Evolutionary conservation across 257 asterid species (phyloP).

Genomic region (Solanum dulcamara): DNA sequence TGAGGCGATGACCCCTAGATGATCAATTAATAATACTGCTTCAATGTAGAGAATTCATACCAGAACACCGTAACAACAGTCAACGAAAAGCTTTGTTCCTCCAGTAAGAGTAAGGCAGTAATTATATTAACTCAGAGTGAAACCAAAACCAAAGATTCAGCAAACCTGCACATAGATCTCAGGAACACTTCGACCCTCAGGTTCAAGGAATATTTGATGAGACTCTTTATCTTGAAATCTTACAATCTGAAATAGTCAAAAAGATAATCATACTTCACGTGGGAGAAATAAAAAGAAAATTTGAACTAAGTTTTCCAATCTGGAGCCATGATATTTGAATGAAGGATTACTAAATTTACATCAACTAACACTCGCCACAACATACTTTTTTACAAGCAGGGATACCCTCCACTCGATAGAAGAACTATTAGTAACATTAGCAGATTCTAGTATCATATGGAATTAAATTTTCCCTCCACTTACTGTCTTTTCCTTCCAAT

Average conservation of each 20-base stretch:
- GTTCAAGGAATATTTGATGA: conserved; percentile 97
- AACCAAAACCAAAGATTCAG: conserved; percentile 5
- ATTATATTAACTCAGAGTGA: neutral
- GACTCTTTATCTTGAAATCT: conserved; percentile 95
- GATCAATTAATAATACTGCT: neutral
- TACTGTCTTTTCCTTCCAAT: neutral
- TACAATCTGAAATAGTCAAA: conserved; percentile 54
- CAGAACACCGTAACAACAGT: neutral
- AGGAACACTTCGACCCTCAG: conserved; percentile 93
- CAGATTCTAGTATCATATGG: neutral
- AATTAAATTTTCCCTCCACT: neutral
- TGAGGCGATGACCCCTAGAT: neutral
- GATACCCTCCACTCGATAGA: neutral
- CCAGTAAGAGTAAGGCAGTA: neutral
- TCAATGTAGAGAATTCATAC: neutral
- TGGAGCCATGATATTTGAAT: neutral
- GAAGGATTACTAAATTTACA: neutral
- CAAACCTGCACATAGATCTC: conserved; percentile 95
- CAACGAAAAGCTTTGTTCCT: neutral
- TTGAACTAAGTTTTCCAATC: neutral
- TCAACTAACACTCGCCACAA: neutral
- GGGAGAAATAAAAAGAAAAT: neutral
- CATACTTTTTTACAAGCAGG: neutral
- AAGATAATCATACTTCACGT: neutral
- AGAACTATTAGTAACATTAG: neutral